phyloP scores from a whole-genome alignment of 805 yeast species.

The Lipomyces orientalis region DNA sequence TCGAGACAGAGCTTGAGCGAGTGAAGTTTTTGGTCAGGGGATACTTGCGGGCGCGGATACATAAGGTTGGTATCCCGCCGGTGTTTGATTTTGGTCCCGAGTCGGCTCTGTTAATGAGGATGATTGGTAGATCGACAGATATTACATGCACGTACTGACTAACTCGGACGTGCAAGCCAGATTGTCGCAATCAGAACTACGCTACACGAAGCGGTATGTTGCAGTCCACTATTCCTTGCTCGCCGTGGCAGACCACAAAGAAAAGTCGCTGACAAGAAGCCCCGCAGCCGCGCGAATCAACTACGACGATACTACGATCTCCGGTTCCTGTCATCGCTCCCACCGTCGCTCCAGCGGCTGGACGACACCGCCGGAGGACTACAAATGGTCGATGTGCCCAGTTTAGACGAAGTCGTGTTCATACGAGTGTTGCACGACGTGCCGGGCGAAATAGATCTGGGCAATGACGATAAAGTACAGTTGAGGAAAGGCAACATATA shows the following conservation, averaged over 20 bases:
- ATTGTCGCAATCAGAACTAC: slow-evolving; percentile 64
- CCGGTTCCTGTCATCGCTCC: slow-evolving; percentile 70
- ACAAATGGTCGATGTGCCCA: slow-evolving; percentile 82
- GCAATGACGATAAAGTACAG: slow-evolving; percentile 59
- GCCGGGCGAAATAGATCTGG: slow-evolving; percentile 52
- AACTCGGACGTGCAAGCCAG: slow-evolving; percentile 48
- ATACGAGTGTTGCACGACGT: slow-evolving; percentile 56
- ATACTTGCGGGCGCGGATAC: slow-evolving; percentile 76
- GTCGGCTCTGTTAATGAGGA: neutral
- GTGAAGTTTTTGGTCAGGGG: slow-evolving; percentile 80
- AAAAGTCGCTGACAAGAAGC: neutral
- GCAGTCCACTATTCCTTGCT: slow-evolving; percentile 9
- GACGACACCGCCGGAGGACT: slow-evolving; percentile 74
- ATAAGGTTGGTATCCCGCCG: slow-evolving; percentile 34
- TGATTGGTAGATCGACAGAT: slow-evolving; percentile 64
- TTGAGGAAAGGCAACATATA: slow-evolving; percentile 70
- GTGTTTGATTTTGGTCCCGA: neutral
- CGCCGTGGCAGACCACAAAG: slow-evolving; percentile 6
- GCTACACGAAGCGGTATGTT: slow-evolving; percentile 60
- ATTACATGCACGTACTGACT: slow-evolving; percentile 63
- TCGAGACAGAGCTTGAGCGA: slow-evolving; percentile 91
- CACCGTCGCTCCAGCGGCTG: slow-evolving; percentile 69
- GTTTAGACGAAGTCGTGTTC: slow-evolving; percentile 77
- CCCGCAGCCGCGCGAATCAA: slow-evolving; percentile 20
- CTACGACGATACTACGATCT: slow-evolving; percentile 64